These are phyloP conservation scores for Aspergillus jensenii DNA, from an alignment of 2,329 filamentous ascomycete genomes.

Conservation along the genomic window DNA sequence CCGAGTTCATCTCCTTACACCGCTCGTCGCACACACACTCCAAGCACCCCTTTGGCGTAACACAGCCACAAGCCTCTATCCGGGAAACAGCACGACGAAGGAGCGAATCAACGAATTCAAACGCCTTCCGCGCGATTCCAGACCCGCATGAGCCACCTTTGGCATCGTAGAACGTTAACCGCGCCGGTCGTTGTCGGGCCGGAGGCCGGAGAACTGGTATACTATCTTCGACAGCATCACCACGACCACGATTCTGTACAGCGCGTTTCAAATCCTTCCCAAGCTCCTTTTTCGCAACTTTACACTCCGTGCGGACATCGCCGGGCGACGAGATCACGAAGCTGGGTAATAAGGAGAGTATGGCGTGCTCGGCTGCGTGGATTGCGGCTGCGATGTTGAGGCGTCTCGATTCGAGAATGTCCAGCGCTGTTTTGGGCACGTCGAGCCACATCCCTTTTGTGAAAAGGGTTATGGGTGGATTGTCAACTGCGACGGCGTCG, in stretches of 20 bases:
- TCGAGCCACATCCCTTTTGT: conserved; percentile 96
- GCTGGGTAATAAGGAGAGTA: conserved; percentile 82
- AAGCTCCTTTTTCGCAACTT: conserved; percentile 84
- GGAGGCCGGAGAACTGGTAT: conserved; percentile 29
- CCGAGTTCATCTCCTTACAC: conserved; percentile 83
- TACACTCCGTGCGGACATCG: conserved; percentile 93
- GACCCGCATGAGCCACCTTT: conserved; percentile 82
- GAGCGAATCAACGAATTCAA: conserved; percentile 83
- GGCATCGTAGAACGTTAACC: conserved; percentile 91
- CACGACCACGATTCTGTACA: conserved; percentile 3
- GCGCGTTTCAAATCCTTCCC: conserved; percentile 52
- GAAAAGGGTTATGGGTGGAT: conserved; percentile 81
- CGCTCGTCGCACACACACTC: conserved; percentile 85
- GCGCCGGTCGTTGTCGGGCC: conserved; percentile 74
- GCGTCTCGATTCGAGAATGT: conserved; percentile 70
- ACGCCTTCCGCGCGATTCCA: conserved; percentile 88
- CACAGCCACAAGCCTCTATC: conserved; percentile 73
- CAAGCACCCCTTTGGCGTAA: conserved; percentile 68
- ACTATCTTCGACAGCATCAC: background rate
- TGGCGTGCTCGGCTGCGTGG: conserved; percentile 89
- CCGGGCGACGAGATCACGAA: conserved; percentile 88
- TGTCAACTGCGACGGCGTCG: conserved; percentile 90
- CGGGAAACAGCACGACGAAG: conserved; percentile 73
- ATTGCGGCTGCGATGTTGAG: conserved; percentile 87
- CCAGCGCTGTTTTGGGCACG: conserved; percentile 74